phyloP scores from a whole-genome alignment of 805 yeast genomes.

The Ascoidea tarda region DNA sequence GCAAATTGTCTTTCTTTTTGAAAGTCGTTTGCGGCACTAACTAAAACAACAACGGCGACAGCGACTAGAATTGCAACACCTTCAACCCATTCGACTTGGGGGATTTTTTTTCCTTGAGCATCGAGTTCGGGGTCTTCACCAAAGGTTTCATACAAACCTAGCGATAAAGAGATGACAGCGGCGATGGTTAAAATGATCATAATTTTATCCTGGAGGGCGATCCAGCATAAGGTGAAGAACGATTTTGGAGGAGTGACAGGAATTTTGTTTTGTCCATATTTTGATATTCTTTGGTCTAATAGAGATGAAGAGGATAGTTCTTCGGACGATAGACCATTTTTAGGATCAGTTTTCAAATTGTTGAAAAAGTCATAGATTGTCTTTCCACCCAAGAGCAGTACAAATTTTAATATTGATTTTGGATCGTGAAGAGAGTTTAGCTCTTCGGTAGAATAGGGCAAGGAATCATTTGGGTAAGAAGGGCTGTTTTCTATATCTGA shows the following conservation, averaged over 20 bases:
- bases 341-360: slow-evolving; percentile 22
- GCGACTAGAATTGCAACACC: slow-evolving; percentile 97
- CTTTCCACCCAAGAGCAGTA: slow-evolving; percentile 13
- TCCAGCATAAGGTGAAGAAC: slow-evolving; percentile 53
- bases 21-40: slow-evolving; percentile 92
- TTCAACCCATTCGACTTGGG: slow-evolving; percentile 95
- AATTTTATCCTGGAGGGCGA: slow-evolving; percentile 85
- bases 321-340: slow-evolving; percentile 26
- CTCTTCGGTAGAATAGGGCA: slow-evolving; percentile 16
- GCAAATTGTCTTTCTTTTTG: slow-evolving; percentile 93
- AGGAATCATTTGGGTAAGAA: no score
- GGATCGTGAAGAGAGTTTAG: slow-evolving; percentile 46
- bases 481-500: no score
- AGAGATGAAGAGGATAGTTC: slow-evolving; percentile 17
- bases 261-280: slow-evolving; percentile 55
- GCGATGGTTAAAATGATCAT: slow-evolving; percentile 73
- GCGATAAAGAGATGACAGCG: slow-evolving; percentile 76
- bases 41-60: slow-evolving; percentile 76
- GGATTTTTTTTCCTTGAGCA: slow-evolving; percentile 59
- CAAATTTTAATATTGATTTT: slow-evolving; percentile 32
- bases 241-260: slow-evolving; percentile 65
- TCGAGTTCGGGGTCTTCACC: slow-evolving; percentile 73
- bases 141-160: slow-evolving; percentile 86
- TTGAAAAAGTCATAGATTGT: slow-evolving; percentile 12
- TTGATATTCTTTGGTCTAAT: slow-evolving; percentile 20